Percentiles rank a stretch among this genome's conserved stretches.
Conservation (phyloP, 1,284 basidiomycete genomes). For the Sphaerobolus stellatus region DNA sequence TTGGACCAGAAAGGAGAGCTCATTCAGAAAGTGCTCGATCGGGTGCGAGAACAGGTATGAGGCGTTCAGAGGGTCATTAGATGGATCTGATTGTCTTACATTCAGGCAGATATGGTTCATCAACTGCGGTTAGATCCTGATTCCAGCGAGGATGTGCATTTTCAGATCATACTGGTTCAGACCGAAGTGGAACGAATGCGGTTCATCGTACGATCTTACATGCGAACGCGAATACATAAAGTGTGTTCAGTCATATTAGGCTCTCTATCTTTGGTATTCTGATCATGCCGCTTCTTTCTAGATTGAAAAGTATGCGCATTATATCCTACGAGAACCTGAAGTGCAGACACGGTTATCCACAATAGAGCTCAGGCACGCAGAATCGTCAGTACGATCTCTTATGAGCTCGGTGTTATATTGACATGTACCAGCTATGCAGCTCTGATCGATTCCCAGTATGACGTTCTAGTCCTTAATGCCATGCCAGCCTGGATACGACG, state of each 20-base stretch:
- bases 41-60: constrained; percentile 83
- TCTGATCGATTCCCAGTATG: constrained; percentile 72
- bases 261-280: neutral
- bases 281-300: constrained; percentile 28
- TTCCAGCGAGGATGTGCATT: constrained; percentile 87
- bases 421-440: constrained; percentile 61
- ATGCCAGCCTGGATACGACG: constrained; percentile 76
- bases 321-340: constrained; percentile 66
- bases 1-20: constrained; percentile 74
- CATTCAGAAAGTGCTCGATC: constrained; percentile 72
- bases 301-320: constrained; percentile 85
- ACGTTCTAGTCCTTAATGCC: constrained; percentile 71
- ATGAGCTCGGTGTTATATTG: neutral
- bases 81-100: constrained; percentile 5
- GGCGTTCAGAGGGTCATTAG: constrained; percentile 23
- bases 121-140: constrained; percentile 70
- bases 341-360: constrained; percentile 73
- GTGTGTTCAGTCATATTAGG: constrained; percentile 39
- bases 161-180: constrained; percentile 86
- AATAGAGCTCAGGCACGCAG: constrained; percentile 77
- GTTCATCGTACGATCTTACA: constrained; percentile 84
- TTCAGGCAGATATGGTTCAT: constrained; percentile 37
- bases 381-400: constrained; percentile 44
- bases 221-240: constrained; percentile 84
- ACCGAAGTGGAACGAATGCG: constrained; percentile 92